phyloP scores from a whole-genome alignment of 139 green algal genomes.

The Spirogloea muscicola region DNA sequence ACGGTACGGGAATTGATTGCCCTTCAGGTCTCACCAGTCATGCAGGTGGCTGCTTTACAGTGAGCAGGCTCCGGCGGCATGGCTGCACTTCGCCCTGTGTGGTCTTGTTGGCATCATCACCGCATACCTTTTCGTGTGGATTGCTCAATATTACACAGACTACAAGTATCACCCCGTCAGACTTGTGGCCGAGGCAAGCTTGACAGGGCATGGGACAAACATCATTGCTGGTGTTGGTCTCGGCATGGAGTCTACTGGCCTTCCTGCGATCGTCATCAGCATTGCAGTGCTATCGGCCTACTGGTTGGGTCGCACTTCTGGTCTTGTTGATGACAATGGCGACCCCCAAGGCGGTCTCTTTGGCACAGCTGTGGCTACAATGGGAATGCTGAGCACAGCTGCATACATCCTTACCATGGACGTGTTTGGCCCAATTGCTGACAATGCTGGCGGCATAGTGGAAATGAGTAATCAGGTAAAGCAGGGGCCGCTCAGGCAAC shows the following conservation, averaged over 20 bases:
- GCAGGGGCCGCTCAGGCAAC: no score
- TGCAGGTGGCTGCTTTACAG: conserved; percentile 53
- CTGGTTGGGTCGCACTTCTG: conserved; percentile 57
- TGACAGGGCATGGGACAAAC: conserved; percentile 57
- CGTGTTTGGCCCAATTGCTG: conserved; percentile 65
- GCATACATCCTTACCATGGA: conserved; percentile 65
- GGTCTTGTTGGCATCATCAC: conserved; percentile 61
- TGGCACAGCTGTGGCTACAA: conserved; percentile 52
- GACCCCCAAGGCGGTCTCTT: conserved; percentile 46
- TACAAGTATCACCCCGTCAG: conserved; percentile 55
- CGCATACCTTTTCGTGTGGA: conserved; percentile 62
- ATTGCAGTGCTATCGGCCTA: conserved; percentile 55
- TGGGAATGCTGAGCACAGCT: conserved; percentile 66
- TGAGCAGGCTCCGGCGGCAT: conserved; percentile 53
- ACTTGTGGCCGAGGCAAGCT: conserved; percentile 47
- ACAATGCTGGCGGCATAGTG: conserved; percentile 75
- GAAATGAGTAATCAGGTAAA: conserved; percentile 65
- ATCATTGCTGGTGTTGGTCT: conserved; percentile 59
- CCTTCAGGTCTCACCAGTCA: conserved; percentile 16
- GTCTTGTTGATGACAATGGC: conserved; percentile 48
- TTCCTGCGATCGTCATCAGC: conserved; percentile 61
- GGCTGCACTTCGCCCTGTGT: conserved; percentile 63
- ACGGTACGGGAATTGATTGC: neutral
- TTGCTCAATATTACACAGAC: conserved; percentile 61
- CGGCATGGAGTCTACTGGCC: conserved; percentile 59